A percentile compares a stretch with the other conserved stretches of the same genome.
Conservation (phyloP, 2,329 filamentous ascomycete species). For the Cadophora luteo-olivacea region DNA sequence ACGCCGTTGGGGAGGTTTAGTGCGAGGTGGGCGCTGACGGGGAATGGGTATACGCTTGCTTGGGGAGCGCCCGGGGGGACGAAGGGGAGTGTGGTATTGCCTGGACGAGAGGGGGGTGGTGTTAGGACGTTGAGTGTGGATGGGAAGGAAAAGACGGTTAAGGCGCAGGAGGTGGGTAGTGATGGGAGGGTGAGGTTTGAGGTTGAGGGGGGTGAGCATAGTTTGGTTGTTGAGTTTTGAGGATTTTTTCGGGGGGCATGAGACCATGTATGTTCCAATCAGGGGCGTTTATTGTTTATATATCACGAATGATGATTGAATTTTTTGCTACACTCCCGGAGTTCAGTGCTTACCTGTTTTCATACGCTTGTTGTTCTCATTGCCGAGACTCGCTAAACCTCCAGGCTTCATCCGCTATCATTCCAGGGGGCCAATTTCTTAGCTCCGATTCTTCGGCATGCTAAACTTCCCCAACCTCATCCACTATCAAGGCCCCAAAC, state of each 20-base stretch:
- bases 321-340: neutral
- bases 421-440: no score
- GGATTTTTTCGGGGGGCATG: neutral
- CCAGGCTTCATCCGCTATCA: neutral
- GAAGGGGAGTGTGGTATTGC: slow-evolving; percentile 28
- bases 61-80: slow-evolving; percentile 34
- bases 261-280: neutral
- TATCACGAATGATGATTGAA: neutral
- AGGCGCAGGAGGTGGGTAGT: slow-evolving; percentile 13
- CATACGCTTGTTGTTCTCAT: neutral
- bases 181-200: slow-evolving; percentile 20
- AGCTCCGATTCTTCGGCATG: no score
- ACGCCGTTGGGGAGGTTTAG: slow-evolving; percentile 49
- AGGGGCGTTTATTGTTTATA: neutral
- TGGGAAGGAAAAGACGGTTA: slow-evolving; percentile 7
- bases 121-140: slow-evolving; percentile 18
- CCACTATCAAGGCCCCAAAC: no score
- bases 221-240: slow-evolving; percentile 23
- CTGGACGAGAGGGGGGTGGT: neutral
- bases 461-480: no score
- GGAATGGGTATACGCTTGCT: slow-evolving; percentile 25
- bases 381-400: neutral
- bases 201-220: slow-evolving; percentile 21
- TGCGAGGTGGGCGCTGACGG: slow-evolving; percentile 41
- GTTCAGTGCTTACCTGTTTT: neutral